Base-by-base conservation (phyloP, 257 asterid species). In the Petrea volubilis region DNA sequence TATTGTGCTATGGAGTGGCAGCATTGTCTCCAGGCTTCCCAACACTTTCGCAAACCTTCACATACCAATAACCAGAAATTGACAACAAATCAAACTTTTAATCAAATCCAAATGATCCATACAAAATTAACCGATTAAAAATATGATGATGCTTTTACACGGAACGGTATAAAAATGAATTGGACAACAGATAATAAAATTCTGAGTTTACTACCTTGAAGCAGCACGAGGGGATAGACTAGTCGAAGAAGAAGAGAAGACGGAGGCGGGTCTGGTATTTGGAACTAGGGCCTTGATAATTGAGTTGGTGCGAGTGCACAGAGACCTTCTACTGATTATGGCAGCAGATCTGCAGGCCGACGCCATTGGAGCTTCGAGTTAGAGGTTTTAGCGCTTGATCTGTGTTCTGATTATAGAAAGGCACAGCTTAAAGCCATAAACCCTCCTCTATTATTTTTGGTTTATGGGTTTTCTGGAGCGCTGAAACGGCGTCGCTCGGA, bases 1-100 rank as follows among this genome's bases (percentile, higher is more conserved):
- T 68, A 84, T 76, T 29, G 83, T 60, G 58, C 87, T 81, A 69
- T 86, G 92, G 23, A 86, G 82, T 14, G 92, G 92, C 75, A 84
- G 46, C 89, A 84, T 79, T 15, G 89, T 75, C 51, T 73, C 87
- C 72, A 84, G 44, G 59, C 81, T 60, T 33, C 79, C 81, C 77
- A 86, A 33, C 58, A 61, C 81, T 6, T 78, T 75, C 64, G 75
- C 80, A 77, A 81, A 44, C 84, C 87, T 86, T 31, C 62, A 72
- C 36, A 52, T 23, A 11, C 15, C 60, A 56, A 40, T 28, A 33
- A 55, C 25, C 63, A 38, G 2, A 36, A 58, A 34, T 41, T 14
- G 60, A 17, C 2, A 17, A 28, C n/a, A 7, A 14, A 12, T 60
- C 24, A 47, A 49, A 25, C 0, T 24, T 28, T 47, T 25, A 64